phyloP scores from a whole-genome alignment of 768 basidiomycete genomes.

The Lanmaoa rubissima region DNA sequence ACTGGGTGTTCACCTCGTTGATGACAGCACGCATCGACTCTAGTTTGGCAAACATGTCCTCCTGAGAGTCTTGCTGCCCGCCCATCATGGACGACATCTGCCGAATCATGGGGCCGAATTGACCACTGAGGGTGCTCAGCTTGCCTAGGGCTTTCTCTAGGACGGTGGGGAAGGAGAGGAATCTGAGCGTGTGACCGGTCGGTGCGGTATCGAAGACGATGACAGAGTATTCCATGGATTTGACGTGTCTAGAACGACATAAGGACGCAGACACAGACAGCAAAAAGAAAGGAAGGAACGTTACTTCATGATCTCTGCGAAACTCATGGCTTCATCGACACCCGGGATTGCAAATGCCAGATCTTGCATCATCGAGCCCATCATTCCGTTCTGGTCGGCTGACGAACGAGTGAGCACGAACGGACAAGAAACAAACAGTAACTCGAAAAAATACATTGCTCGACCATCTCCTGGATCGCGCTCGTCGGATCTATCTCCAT shows the following conservation, averaged over 20 bases:
- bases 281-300: not conserved
- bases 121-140: constrained; percentile 86
- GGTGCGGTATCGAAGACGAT: constrained; percentile 99
- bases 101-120: constrained; percentile 96
- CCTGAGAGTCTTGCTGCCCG: constrained; percentile 83
- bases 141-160: constrained; percentile 97
- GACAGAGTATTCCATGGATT: constrained; percentile 99
- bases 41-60: constrained; percentile 98
- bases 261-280: not conserved
- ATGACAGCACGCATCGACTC: constrained; percentile 97
- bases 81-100: constrained; percentile 98
- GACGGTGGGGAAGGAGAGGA: constrained; percentile 98
- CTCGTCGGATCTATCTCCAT: constrained; percentile 99
- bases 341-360: constrained; percentile 98
- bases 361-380: constrained; percentile 99
- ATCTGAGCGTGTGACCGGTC: constrained; percentile 96
- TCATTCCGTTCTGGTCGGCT: constrained; percentile 91
- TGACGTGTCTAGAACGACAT: constrained; percentile 74
- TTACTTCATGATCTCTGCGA: constrained; percentile 99
- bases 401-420: constrained; percentile 5
- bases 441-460: constrained; percentile 64
- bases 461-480: constrained; percentile 98
- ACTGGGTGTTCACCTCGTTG: constrained; percentile 98
- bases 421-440: not conserved
- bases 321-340: constrained; percentile 99